Percentiles rank a stretch among this genome's conserved stretches.
Conservation (phyloP, 2,329 filamentous ascomycete genomes). For the Claviceps sp. region DNA sequence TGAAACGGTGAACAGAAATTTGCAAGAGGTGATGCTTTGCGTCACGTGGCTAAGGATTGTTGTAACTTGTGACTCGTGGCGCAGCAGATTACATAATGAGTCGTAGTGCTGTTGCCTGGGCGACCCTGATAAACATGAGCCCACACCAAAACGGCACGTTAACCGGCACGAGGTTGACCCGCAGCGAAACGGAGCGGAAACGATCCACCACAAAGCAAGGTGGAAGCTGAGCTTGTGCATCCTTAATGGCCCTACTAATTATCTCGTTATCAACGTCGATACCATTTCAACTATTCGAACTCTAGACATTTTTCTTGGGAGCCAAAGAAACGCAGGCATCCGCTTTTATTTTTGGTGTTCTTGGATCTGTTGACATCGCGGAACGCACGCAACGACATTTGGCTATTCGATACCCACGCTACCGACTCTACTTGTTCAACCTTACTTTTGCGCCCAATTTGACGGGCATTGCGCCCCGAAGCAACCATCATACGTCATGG, state of each 20-base stretch:
- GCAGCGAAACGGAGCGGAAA: neutral
- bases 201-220: slow-evolving; percentile 1
- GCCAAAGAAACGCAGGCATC: neutral
- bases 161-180: too few relatives aligned
- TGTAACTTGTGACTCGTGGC: neutral
- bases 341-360: slow-evolving; percentile 1
- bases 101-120: slow-evolving; percentile 2
- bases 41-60: neutral
- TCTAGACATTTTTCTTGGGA: neutral
- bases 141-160: neutral
- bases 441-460: neutral
- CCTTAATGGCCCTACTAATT: neutral
- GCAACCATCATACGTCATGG: slow-evolving; percentile 17
- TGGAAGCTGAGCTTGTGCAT: neutral
- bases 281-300: neutral
- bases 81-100: neutral
- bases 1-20: too few relatives aligned
- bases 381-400: slow-evolving; percentile 24
- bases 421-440: slow-evolving; percentile 3
- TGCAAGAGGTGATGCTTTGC: too few relatives aligned
- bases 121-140: slow-evolving; percentile 7
- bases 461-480: slow-evolving; percentile 7
- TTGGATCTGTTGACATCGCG: slow-evolving; percentile 11
- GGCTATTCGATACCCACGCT: slow-evolving; percentile 17
- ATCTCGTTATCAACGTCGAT: neutral